Evolutionary conservation across 1,284 basidiomycete species (phyloP), one percentile per base, ranked within the genome.

Genomic region (Boletellus deceptivus): DNA sequence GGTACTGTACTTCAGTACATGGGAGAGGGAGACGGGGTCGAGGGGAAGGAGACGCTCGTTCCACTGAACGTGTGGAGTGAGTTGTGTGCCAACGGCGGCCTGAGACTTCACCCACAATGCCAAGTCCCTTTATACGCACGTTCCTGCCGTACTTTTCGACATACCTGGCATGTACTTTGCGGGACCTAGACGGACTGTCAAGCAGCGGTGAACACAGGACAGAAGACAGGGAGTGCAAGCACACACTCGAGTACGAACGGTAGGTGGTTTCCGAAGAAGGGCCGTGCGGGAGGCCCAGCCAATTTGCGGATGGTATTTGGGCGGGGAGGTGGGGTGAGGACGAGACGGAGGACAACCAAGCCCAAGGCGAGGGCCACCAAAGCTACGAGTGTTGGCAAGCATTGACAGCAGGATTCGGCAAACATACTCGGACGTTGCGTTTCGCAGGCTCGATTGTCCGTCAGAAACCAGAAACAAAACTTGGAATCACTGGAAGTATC

Each of bases 41-140:
- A 90, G 72, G 0, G 89, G 86, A 29, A 91, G 72, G 1, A 91
- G 76, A 37, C 89, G 82, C 48, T 83, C 75, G 55, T 91, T 89
- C 79, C 84, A 88, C 89, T 91, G 37, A 31, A 37, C 29, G 25
- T 1, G 17, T 14, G 37, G 27, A 34, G 48, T 61, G 36, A 55
- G 48, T 46, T 34, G 41, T 51, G 34, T 47, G 50, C 41, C 27
- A 42, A 18, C 24, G 34, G n/a, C 18, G 18, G 42, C 35, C 22
- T 22, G 25, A 36, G 47, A 40, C 34, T 14, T 20, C 13, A 70
- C 83, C 54, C 66, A 89, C 88, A 36, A 84, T 84, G 34, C 78
- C 75, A 18, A 84, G 56, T 5, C 86, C 87, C 39, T 79, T 75
- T 45, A 90, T 76, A 35, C 82, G 78, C 34, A 89, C 73, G 46